Base-by-base conservation (phyloP, 2,329 filamentous ascomycete species). In the Stagonosporopsis cucurbitacearum region DNA sequence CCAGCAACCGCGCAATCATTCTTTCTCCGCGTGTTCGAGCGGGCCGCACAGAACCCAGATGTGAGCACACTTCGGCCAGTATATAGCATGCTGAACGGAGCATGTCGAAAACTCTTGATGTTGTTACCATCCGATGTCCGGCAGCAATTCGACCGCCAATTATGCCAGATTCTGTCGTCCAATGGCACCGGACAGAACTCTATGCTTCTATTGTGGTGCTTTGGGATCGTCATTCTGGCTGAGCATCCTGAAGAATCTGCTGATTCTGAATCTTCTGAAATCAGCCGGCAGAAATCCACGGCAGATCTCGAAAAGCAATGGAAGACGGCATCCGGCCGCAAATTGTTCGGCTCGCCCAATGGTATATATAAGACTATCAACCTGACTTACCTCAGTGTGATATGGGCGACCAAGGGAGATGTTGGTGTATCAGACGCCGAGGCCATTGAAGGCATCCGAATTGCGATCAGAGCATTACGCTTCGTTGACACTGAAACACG, bases 31-130 rank as follows among this genome's bases (percentile, higher is more conserved):
- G 53, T 68, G 2, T 75, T 75, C 35, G 66, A 74, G 45, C 60
- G 58, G 15, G 68, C 72, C 26, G 62, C 48, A 2, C 55, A 66
- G 11, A 59, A 48, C 22, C 71, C 68, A 22, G 58, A 60, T 48
- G 62, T 66, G 7, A 51, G 54, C 7, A 68, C 65, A 1, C 59
- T 77, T 4, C 62, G 63, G 35, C 59, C 67, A 4, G 60, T 75
- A 3, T 72, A 75, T 26, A 59, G 47, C 17, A 71, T 75, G 64
- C 64, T 76, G 22, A 70, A 72, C 52, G 74, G 74, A 41, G 72
- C 73, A n/a, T 76, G 74, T 52, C 54, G 60, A 20, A 64, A 65
- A 3, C 65, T 77, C 2, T 54, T 72, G 8, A 43, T 42, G 15
- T 47, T 71, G 9, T 60, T 76, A 19, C 59, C 71, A 2, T 13